Evolutionary conservation across 2,329 filamentous ascomycete species (phyloP).

Genomic region (Cadophora sp.): DNA sequence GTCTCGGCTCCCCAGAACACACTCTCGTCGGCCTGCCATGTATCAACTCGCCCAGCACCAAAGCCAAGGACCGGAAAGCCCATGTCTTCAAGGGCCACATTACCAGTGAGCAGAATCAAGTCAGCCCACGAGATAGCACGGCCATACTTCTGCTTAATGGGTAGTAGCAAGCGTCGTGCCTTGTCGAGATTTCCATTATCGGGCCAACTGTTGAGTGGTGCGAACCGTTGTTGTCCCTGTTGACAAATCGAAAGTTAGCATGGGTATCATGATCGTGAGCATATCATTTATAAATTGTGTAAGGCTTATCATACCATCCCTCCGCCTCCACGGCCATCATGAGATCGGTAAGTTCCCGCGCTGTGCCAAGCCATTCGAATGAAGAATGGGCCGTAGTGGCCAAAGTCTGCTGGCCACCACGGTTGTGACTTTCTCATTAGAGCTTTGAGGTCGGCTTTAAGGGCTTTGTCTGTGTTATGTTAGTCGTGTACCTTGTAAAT

Average conservation of each 20-base stretch:
- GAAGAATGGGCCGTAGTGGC: conserved; percentile 66
- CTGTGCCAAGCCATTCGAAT: conserved; percentile 69
- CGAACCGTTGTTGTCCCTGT: conserved; percentile 64
- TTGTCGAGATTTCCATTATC: conserved; percentile 68
- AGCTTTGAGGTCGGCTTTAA: conserved; percentile 63
- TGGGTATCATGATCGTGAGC: neutral
- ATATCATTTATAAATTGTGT: neutral
- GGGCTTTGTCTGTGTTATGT: conserved; percentile 42
- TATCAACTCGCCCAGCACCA: conserved; percentile 63
- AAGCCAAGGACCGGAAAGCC: conserved; percentile 63
- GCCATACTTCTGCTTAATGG: conserved; percentile 69
- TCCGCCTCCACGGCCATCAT: conserved; percentile 64
- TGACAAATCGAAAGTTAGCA: neutral
- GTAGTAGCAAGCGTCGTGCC: conserved; percentile 65
- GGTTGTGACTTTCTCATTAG: conserved; percentile 67
- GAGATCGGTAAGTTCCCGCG: conserved; percentile 65
- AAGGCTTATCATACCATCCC: conserved; percentile 48
- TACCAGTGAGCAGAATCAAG: conserved; percentile 62
- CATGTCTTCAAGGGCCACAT: conserved; percentile 66
- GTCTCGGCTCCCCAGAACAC: conserved; percentile 67
- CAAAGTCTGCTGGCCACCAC: conserved; percentile 68
- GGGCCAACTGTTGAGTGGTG: conserved; percentile 67
- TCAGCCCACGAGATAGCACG: conserved; percentile 69
- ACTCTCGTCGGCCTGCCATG: conserved; percentile 65
- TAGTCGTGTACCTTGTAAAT: neutral